phyloP scores from a whole-genome alignment of 257 asterid species.

The Solanum corneliomulleri region DNA sequence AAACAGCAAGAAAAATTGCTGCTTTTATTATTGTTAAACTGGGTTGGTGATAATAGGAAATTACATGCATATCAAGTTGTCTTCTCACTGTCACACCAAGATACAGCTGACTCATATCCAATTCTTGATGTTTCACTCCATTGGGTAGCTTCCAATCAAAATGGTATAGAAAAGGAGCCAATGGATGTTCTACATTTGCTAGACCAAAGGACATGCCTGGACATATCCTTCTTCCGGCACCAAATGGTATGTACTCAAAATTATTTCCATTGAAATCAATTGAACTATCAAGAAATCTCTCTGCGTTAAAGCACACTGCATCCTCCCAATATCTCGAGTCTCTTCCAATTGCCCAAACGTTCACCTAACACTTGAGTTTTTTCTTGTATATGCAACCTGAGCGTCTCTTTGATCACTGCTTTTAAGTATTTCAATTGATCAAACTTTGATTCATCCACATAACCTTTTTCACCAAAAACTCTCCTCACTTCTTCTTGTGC shows the following conservation, averaged over 20 bases:
- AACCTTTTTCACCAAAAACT: background rate
- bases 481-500: background rate
- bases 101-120: background rate
- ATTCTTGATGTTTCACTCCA: background rate
- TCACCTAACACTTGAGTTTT: background rate
- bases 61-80: background rate
- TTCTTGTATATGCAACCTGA: background rate
- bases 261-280: background rate
- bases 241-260: background rate
- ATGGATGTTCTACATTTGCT: background rate
- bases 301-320: background rate
- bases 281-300: background rate
- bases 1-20: background rate
- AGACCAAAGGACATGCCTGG: background rate
- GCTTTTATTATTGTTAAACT: background rate
- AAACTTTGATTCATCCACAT: background rate
- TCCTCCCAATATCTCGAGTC: background rate
- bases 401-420: background rate
- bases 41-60: background rate
- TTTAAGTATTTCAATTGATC: background rate
- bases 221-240: constrained; percentile 8
- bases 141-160: background rate
- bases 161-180: background rate
- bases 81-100: background rate
- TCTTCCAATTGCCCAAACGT: background rate